Evolutionary conservation across 306 rosid species (phyloP), one percentile per base, ranked within the genome.

Genomic region (Quercus dentata): DNA sequence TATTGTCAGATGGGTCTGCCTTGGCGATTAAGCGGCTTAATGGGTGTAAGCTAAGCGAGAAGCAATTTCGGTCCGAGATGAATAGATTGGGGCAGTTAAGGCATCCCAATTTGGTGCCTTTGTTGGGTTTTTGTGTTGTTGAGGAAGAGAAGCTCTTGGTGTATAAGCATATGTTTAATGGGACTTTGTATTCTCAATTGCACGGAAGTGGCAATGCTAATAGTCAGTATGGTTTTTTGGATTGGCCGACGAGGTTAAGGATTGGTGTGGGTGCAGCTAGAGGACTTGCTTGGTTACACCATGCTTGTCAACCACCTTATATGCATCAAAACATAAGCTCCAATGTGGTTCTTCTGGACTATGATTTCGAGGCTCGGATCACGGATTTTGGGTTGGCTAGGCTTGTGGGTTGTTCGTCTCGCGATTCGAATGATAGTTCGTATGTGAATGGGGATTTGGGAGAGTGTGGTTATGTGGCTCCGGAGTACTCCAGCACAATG

Each of bases 281-380:
- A 64, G 92, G 92, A 21, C 82, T 89, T 70, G 87, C 92, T 71
- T 89, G 92, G 92, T 87, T 89, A 77, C 92, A 89, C 76, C 90
- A 89, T 75, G 87, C 79, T 1, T 89, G 90, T 67, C 90, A 86
- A 21, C 92, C 90, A 2, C 89, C 90, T 0, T 62, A 82, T 59
- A 55, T 86, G 81, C 92, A 89, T 38, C 89, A 86, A 76, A 86
- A 84, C 69, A 89, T 89, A 57, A 84, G 88, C 78, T 89, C 92
- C 7, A 82, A 84, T 76, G 83, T 84, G 56, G 61, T 89, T 49
- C 86, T 89, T 79, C 90, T 89, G 55, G 92, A 89, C 65, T 85
- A 86, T 49, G 92, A 89, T 78, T 89, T 89, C 15, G 92, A 89
- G 74, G 90, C 92, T 18, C 83, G 89, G 14, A 72, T 89, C 18